Evolutionary conservation across 2,329 filamentous ascomycete species (phyloP), one percentile per base, ranked within the genome.

Genomic region (Botrytis tulipae): DNA sequence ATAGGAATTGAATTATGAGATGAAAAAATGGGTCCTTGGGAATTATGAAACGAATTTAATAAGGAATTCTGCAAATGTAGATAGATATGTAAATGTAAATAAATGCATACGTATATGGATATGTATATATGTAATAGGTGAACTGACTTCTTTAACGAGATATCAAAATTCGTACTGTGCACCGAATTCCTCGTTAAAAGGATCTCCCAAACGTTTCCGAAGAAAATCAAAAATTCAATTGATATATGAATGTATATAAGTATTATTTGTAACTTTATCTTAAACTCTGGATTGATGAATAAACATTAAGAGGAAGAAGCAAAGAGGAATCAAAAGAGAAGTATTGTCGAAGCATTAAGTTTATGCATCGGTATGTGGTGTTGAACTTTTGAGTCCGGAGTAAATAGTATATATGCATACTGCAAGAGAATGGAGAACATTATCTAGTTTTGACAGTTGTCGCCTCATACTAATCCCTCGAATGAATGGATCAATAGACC

Each of bases 391-490:
- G 51, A 57, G 51, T 29, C n/a, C 25, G 9, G 67, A 70, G 48
- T 40, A 60, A 37, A 70, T 51, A 59, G n/a, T 59, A 44, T 60
- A 46, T 70, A 70, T 70, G 68, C 68, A 60, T 37, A 40, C 61
- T 42, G 60, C 60, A 9, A n/a, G 51, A 44, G 63, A 44, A 66
- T 66, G 63, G 40, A 66, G 40, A 29, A 32, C 51, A 70, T 37
- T 70, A 70, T 37, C 57, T 60, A 54, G 67, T 51, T 51, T 57
- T 60, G 68, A 70, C 68, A 70, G 68, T 57, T 70, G 68, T 70
- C 68, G 68, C 68, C 54, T 61, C 68, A 70, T 70, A n/a, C 48
- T 60, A 54, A 61, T 61, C 32, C 68, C 40, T 57, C 68, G 51
- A 60, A 61, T 70, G 54, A 70, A 37, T 42, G 29, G 51, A 70